Base-by-base conservation (phyloP, 257 asterid species). In the Petrea volubilis region DNA sequence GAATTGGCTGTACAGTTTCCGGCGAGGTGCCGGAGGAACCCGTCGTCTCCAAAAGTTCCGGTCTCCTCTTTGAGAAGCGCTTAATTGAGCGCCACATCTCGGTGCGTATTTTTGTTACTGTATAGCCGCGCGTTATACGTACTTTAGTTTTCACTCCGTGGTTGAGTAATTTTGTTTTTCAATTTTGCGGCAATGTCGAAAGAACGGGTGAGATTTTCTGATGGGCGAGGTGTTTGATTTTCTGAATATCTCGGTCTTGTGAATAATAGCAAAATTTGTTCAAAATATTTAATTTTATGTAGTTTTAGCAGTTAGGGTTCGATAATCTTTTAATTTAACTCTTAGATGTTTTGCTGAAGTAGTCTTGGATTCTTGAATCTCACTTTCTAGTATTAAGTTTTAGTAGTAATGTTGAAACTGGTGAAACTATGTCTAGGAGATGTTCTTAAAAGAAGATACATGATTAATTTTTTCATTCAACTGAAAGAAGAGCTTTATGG, bases 11-110 rank as follows among this genome's bases (percentile, higher is more conserved):
- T 71, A 9, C 85, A 95, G 99, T 95, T 87, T 92, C 99, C 75
- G 99, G 99, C 79, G 99, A 95, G 88, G 97, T 92, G 83, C 99
- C 98, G 88, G 99, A 90, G 87, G 97, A 95, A 60, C 96, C 98
- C 28, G 98, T 92, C 59, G 94, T 92, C 68, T 84, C 99, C 21
- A 84, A 73, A 72, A 80, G 74, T 66, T 85, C 96, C 10, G 99
- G 99, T 3, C 91, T 90, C 6, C 96, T 95, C 7, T 95, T 78
- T 47, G 99, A 95, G 82, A 95, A 81, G 82, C 92, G 99, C 49
- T 79, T 95, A 73, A 86, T 95, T 53, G 96, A 95, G 87, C 91
- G 96, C 25, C 96, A 92, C 75, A 95, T 95, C 62, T 82, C 85
- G 74, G 99, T 95, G 64, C 47, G 92, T 81, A 36, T 50, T 13